Evolutionary conservation across 352 stramenopile genomes (phyloP), one percentile per base, ranked within the genome.

Genomic region (Pythium phragmiticola): DNA sequence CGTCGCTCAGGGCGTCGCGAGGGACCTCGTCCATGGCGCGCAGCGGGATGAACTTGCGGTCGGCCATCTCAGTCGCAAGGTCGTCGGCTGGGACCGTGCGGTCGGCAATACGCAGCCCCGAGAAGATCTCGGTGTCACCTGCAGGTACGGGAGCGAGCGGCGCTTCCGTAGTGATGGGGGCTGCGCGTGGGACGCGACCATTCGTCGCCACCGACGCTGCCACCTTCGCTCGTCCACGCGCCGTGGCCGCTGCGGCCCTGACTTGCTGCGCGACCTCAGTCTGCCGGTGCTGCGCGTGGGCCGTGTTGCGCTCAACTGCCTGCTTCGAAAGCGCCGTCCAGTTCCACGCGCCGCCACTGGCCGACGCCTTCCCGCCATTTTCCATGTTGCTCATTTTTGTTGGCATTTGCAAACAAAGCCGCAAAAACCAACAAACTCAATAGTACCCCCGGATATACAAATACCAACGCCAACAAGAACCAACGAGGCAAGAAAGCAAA

Each of bases 1-100:
- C 68, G 62, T 88, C 76, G 9, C 73, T 82, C 52, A 94, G 79
- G 0, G 75, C 82, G 28, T 81, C 71, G 30, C 71, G 78, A 6
- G 77, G 68, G 21, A 83, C 71, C 4, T 60, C 64, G 43, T 94
- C 86, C 72, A 94, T 80, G 8, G 74, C 47, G 34, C 73, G 66
- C 30, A 94, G 50, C 45, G 77, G 51, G 47, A 94, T 85, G 41
- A 90, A 89, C 48, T 78, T 76, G 16, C 86, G 83, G 21, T 76
- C 86, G 23, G 77, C 66, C 83, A 94, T 90, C 68, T 94, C 82
- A 2, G 71, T 52, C 3, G 63, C 63, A 21, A 94, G 70, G 4
- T 76, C 73, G 5, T 69, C 51, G 0, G 76, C 70, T 9, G 80
- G 59, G 13, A 94, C 73, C 12, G 72, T 76, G 7, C 86, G 79